Evolutionary conservation across 73 alveolate species (phyloP).

Genomic region (Paramecium biaurelia): DNA sequence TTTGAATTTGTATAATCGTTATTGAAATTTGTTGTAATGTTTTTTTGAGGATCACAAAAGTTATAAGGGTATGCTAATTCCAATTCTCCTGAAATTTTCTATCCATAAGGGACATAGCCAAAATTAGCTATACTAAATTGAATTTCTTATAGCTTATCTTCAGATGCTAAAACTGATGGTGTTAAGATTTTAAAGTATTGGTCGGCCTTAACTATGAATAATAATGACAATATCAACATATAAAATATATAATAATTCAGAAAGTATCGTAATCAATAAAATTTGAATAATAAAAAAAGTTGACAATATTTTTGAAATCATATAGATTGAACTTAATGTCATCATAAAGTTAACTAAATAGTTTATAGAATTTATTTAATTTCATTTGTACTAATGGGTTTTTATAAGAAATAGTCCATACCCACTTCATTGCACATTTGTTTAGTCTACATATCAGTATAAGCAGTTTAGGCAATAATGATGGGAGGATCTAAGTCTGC

Average conservation of each 20-base stretch:
- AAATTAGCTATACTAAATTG: background rate
- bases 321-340: background rate
- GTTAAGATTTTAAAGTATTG: background rate
- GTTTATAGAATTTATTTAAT: slow-evolving; percentile 12
- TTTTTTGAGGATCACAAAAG: background rate
- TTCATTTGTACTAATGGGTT: slow-evolving; percentile 8
- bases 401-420: slow-evolving; percentile 1
- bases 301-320: background rate
- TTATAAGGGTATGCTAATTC: background rate
- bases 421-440: background rate
- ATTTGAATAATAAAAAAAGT: background rate
- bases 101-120: slow-evolving; percentile 29
- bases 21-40: background rate
- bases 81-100: background rate
- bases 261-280: background rate
- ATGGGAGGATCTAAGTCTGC: background rate
- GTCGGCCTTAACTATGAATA: background rate
- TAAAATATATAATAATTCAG: background rate
- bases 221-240: background rate
- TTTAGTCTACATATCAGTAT: background rate
- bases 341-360: background rate
- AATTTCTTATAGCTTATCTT: background rate
- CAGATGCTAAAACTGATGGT: background rate
- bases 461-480: slow-evolving; percentile 24
- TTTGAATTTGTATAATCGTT: background rate